Evolutionary conservation across 2,329 filamentous ascomycete genomes (phyloP).

Genomic region (Claviceps sp.): DNA sequence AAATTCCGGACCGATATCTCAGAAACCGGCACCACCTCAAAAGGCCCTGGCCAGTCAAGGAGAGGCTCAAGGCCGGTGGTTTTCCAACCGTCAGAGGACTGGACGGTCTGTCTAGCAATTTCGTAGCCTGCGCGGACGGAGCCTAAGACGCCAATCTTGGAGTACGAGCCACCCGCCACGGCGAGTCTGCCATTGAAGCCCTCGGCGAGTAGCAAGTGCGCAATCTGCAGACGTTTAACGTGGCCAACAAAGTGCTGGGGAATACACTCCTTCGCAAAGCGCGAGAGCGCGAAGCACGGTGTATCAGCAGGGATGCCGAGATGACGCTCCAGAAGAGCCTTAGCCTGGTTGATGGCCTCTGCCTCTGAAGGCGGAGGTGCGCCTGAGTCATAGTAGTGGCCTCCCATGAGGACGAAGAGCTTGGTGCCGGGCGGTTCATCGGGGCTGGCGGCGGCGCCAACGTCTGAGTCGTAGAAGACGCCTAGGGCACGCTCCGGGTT

Average conservation of each 20-base stretch:
- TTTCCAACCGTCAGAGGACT: constrained; percentile 9
- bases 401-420: constrained; percentile 86
- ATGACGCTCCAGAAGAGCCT: constrained; percentile 56
- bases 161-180: constrained; percentile 46
- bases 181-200: constrained; percentile 50
- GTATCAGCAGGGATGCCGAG: constrained; percentile 50
- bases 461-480: constrained; percentile 80
- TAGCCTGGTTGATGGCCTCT: constrained; percentile 57
- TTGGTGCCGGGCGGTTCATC: constrained; percentile 58
- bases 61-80: constrained; percentile 18
- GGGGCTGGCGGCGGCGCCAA: constrained; percentile 27
- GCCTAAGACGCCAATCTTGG: constrained; percentile 35
- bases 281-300: constrained; percentile 47
- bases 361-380: constrained; percentile 40
- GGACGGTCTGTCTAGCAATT: constrained; percentile 12
- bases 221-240: constrained; percentile 41
- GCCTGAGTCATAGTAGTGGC: constrained; percentile 62
- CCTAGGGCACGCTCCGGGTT: constrained; percentile 79
- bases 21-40: constrained; percentile 12
- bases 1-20: constrained; percentile 16
- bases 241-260: constrained; percentile 85
- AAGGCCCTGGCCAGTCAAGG: constrained; percentile 11
- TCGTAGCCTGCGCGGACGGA: constrained; percentile 33
- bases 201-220: constrained; percentile 39
- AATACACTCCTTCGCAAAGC: constrained; percentile 57